Evolutionary conservation across 2,329 filamentous ascomycete genomes (phyloP), one percentile per base, ranked within the genome.

Genomic region (Ramichloridium luteum): DNA sequence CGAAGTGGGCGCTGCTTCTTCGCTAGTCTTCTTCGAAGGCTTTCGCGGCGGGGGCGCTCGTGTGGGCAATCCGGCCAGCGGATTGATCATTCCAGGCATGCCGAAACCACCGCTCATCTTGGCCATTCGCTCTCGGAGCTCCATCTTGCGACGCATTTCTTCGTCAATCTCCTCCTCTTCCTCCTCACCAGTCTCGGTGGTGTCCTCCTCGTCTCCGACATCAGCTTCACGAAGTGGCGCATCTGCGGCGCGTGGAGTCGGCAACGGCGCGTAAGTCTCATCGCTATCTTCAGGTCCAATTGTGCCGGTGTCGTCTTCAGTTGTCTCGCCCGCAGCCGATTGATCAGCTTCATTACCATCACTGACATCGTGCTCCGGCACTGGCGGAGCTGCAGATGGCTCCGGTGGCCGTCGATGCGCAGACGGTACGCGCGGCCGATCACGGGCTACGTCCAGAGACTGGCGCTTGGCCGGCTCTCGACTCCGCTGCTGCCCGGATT

Each of bases 61-160:
- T n/a, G 8, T 23, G 11, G 76, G 70, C 54, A 84, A 72, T 37
- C 74, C 74, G 22, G 70, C 72, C 20, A 77, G 74, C 13, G 72
- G 70, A 12, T 82, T 83, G 55, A 93, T 92, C 76, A 96, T 90
- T 47, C 84, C 83, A 53, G 84, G 76, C 79, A 96, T 93, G 28
- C 84, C 84, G 83, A 93, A 93, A 13, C 88, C 88, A 34, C 88
- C 88, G 45, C 88, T 93, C 80, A 98, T 90, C 61, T 93, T 94
- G 27, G 90, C 90, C 84, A 98, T 98, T 47, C 90, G 76, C 39
- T 90, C 85, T 38, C 90, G 75, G 17, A 98, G 67, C 54, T 94
- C 88, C 59, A 93, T 77, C 53, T 79, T 81, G 31, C 86, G 78
- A 44, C 74, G 77, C 13, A 83, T 68, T 55, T 98, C 90, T 1